These are phyloP conservation scores for Dissophora globulifera DNA, from an alignment of 192 early-diverging fungal species.

Conservation along the genomic window DNA sequence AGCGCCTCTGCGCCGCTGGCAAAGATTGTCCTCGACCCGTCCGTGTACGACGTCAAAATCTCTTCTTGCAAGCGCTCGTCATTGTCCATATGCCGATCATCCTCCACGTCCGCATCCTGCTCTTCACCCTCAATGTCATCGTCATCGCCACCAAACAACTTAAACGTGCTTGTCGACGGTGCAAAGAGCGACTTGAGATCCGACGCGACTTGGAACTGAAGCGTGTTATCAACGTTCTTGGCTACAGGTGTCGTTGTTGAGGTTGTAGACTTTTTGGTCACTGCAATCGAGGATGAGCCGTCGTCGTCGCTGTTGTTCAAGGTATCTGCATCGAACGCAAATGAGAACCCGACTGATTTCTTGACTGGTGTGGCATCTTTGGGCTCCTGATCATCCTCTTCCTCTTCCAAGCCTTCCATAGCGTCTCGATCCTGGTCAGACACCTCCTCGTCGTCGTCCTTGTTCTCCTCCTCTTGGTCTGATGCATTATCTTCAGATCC, in stretches of 20 bases:
- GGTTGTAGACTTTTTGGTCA: no score
- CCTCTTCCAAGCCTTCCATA: neutral
- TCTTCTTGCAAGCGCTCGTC: slow-evolving; percentile 21
- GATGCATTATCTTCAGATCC: neutral
- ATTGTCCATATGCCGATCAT: slow-evolving; percentile 18
- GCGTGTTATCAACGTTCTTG: slow-evolving; percentile 15
- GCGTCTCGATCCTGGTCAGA: neutral
- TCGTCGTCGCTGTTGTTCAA: slow-evolving; percentile 22
- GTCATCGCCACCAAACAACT: slow-evolving; percentile 57
- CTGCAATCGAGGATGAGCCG: neutral
- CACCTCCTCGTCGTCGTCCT: neutral
- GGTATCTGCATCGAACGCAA: slow-evolving; percentile 25
- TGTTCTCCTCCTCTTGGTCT: neutral
- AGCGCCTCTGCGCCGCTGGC: slow-evolving; percentile 17
- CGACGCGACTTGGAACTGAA: slow-evolving; percentile 32
- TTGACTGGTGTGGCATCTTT: slow-evolving; percentile 10
- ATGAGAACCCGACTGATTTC: slow-evolving; percentile 47
- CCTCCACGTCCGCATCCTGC: slow-evolving; percentile 34
- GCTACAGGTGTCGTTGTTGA: neutral
- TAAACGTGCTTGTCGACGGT: slow-evolving; percentile 51
- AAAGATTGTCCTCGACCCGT: slow-evolving; percentile 30
- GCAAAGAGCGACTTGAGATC: slow-evolving; percentile 51
- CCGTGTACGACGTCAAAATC: slow-evolving; percentile 15
- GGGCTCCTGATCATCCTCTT: neutral
- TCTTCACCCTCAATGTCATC: slow-evolving; percentile 39